Base-by-base conservation (phyloP, 1,284 basidiomycete species). In the Blastosporella zonata region DNA sequence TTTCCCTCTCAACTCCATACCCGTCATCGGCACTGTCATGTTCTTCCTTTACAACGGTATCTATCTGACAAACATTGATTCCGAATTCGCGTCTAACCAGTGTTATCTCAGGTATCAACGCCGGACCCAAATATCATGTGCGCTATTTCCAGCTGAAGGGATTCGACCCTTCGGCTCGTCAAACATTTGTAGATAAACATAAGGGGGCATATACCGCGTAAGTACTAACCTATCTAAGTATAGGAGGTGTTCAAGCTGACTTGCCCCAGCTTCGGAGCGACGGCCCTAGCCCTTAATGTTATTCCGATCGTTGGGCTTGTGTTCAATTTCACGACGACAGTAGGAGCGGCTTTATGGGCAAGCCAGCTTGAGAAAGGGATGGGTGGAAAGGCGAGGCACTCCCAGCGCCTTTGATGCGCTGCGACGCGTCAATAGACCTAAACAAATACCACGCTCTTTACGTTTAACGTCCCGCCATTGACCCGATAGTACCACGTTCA, bases 311-410 rank as follows among this genome's bases (percentile, higher is more conserved):
- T 78, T 15, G 46, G 64, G 1, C 56, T 64, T 10, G 50, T 61
- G 21, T 67, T 67, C 48, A 60, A 55, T 41, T 78, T 81, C 57
- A 79, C 79, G 0, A 75, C 73, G 21, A 76, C 78, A 0, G 79
- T 85, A 22, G 87, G 86, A 20, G 85, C 85, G 0, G 86, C 86
- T 2, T 65, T 90, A 10, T 88, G 84, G 83, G 86, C 84, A 0
- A 77, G 78, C 10, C 77, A 84, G 47, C 52, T 84, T 7, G 82
- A 86, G 62, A 67, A 34, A 21, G 21, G 13, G 15, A 31, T 3
- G 6, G 42, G 20, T 15, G 20, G 15, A 23, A 18, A 15, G 10
- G 6, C 31, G 21, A 43, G 31, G 21, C 15, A 22, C 20, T 43
- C 6, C 25, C 25, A 27, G 25, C 5, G 25, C n/a, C 23, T 13